phyloP scores from a whole-genome alignment of 192 early-diverging fungal species.

The Entophlyctis luteolus region DNA sequence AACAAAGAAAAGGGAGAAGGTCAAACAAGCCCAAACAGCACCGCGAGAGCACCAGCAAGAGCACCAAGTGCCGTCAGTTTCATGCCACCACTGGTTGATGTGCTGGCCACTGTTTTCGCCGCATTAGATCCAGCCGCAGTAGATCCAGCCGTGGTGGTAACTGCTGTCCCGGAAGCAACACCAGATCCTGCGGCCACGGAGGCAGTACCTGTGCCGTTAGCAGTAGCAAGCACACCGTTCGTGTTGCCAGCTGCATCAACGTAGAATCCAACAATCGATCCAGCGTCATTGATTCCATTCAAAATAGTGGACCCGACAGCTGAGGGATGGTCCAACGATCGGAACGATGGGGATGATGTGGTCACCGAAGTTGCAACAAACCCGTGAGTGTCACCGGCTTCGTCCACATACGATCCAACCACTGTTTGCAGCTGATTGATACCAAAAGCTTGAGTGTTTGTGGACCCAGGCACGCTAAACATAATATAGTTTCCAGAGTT shows the following conservation, averaged over 20 bases:
- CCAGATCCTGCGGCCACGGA: not conserved
- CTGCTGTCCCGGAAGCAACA: not conserved
- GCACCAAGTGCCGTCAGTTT: too few species aligned
- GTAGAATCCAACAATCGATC: not conserved
- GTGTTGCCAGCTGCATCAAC: constrained; percentile 2
- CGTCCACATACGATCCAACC: not conserved
- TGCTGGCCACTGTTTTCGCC: too few species aligned
- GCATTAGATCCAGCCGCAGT: too few species aligned
- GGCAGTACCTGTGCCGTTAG: not conserved
- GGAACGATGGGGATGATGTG: not conserved
- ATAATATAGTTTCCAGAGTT: not conserved
- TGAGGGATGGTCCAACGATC: not conserved
- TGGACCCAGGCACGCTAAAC: not conserved
- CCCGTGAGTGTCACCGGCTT: not conserved
- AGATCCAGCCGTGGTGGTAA: too few species aligned
- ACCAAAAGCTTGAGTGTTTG: constrained; percentile 1
- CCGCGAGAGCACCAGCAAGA: too few species aligned
- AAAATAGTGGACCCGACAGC: not conserved
- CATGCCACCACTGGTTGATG: too few species aligned
- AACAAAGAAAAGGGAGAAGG: too few species aligned
- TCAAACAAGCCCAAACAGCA: too few species aligned
- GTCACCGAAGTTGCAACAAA: not conserved
- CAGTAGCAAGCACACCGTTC: not conserved
- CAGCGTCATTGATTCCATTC: not conserved
- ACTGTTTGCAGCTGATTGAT: not conserved